Percentiles rank a stretch among this genome's conserved stretches.
These are phyloP conservation scores for Cicer pinnatifidum DNA, from an alignment of 306 rosid species.

Conservation along the genomic window DNA sequence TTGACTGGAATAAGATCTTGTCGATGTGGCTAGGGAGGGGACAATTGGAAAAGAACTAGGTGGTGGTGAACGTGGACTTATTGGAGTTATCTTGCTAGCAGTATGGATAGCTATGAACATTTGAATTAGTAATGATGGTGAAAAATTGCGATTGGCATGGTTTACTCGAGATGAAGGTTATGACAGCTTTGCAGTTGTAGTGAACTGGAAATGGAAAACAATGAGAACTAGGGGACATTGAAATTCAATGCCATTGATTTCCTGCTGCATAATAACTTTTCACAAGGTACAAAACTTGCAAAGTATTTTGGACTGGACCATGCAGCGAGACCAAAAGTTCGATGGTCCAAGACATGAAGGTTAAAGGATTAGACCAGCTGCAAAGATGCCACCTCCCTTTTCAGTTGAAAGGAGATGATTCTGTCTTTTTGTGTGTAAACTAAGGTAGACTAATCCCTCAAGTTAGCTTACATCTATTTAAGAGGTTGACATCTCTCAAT, in stretches of 20 bases:
- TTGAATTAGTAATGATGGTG: background rate
- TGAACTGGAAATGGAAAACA: background rate
- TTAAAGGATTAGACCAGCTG: background rate
- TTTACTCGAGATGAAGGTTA: no score
- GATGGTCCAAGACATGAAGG: background rate
- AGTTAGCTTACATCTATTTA: no score
- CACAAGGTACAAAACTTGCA: conserved; percentile 1
- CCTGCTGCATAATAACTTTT: background rate
- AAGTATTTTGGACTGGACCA: background rate
- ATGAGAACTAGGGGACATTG: background rate
- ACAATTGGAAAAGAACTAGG: no score
- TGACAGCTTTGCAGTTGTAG: no score
- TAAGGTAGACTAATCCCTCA: no score
- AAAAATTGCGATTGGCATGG: background rate
- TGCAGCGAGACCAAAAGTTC: background rate
- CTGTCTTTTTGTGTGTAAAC: no score
- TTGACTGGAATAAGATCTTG: no score
- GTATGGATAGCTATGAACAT: background rate
- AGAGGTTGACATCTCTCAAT: no score
- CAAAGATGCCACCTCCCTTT: background rate
- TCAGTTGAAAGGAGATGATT: background rate
- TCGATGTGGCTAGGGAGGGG: no score
- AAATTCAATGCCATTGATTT: background rate
- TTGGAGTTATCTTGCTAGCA: background rate
- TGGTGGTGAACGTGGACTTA: background rate